A percentile compares a stretch with the other conserved stretches of the same genome.
Evolutionary conservation across 768 basidiomycete genomes (phyloP).

Genomic region (Guyanaporus albipodus): DNA sequence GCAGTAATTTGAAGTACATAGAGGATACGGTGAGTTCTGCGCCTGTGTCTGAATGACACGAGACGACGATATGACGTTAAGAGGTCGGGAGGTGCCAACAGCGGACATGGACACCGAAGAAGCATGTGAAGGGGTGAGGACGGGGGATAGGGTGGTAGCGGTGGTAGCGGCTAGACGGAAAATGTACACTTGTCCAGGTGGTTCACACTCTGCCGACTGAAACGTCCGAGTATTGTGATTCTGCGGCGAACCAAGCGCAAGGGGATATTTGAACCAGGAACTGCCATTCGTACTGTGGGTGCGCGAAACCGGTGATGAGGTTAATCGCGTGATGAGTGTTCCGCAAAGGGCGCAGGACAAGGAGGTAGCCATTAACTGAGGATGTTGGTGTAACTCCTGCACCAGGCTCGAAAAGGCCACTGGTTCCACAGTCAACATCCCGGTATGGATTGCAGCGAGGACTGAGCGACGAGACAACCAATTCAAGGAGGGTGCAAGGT

Average conservation of each 20-base stretch:
- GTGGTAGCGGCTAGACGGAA: constrained; percentile 53
- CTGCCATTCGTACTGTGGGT: constrained; percentile 46
- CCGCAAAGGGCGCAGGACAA: constrained; percentile 80
- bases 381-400: constrained; percentile 45
- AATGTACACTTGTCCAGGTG: constrained; percentile 54
- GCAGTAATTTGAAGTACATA: constrained; percentile 87
- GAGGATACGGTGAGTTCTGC: constrained; percentile 46
- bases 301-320: constrained; percentile 26
- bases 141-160: constrained; percentile 21
- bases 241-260: constrained; percentile 33
- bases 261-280: constrained; percentile 55
- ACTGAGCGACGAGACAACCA: constrained; percentile 91
- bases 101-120: constrained; percentile 33
- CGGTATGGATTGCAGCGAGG: constrained; percentile 77
- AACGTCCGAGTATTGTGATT: constrained; percentile 21
- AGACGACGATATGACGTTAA: constrained; percentile 43
- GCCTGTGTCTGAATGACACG: constrained; percentile 23
- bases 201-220: constrained; percentile 27
- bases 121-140: constrained; percentile 19
- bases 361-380: constrained; percentile 40
- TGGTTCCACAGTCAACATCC: constrained; percentile 87
- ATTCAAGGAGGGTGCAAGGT: constrained; percentile 89
- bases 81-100: constrained; percentile 19
- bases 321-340: constrained; percentile 49
- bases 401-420: constrained; percentile 60